Conservation (phyloP, 2,329 filamentous ascomycete genomes). For the Fonsecaea nubica region DNA sequence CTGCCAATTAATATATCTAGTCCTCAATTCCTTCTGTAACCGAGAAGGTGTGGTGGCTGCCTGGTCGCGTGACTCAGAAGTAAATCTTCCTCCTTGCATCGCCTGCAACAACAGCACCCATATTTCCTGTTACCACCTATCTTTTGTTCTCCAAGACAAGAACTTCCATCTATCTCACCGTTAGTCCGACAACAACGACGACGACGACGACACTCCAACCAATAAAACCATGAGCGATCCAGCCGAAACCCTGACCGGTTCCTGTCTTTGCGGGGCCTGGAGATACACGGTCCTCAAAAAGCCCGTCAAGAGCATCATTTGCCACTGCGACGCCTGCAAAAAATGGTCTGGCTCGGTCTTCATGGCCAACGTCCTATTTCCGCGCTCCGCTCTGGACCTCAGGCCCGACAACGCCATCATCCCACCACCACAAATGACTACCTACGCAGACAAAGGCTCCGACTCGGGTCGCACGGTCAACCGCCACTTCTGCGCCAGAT, state of each 20-base stretch:
- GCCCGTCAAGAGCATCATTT: slow-evolving; percentile 3
- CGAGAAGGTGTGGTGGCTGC: too few relatives aligned
- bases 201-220: not conserved
- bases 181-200: not conserved
- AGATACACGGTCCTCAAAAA: slow-evolving; percentile 1
- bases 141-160: not conserved
- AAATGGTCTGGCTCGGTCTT: not conserved
- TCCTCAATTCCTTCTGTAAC: too few relatives aligned
- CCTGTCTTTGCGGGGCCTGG: slow-evolving; percentile 3
- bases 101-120: too few relatives aligned
- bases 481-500: not conserved
- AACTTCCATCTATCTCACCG: not conserved
- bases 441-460: not conserved
- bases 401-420: not conserved
- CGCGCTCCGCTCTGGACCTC: not conserved
- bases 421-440: slow-evolving; percentile 1
- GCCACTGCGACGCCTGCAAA: slow-evolving; percentile 7
- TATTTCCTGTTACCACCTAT: too few relatives aligned
- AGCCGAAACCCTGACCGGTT: not conserved
- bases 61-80: too few relatives aligned
- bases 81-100: too few relatives aligned
- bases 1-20: too few relatives aligned
- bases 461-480: slow-evolving; percentile 10
- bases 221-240: not conserved
- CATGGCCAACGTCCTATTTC: slow-evolving; percentile 1